These are phyloP conservation scores for Pelargonium citronellum DNA, from an alignment of 441 rosid genomes.

Conservation along the genomic window DNA sequence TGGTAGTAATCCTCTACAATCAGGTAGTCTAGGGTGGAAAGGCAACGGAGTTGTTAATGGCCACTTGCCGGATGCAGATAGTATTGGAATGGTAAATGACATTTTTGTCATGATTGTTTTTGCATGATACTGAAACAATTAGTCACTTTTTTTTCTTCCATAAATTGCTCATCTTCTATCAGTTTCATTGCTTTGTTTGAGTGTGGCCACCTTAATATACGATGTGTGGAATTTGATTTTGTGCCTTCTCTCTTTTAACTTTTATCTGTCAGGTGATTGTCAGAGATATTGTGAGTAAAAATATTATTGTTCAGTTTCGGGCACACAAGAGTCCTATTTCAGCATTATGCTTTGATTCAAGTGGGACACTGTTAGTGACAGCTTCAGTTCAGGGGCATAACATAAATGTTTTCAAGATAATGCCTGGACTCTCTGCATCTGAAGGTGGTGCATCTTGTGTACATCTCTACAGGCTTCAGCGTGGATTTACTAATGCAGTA, in stretches of 20 bases:
- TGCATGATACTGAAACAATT: conserved; percentile 1
- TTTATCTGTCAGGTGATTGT: conserved; percentile 63
- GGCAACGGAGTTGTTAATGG: conserved; percentile 48
- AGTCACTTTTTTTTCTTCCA: conserved; percentile 6
- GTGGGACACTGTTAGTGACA: conserved; percentile 80
- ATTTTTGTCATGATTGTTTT: conserved; percentile 18
- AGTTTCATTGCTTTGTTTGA: no score
- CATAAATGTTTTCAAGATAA: conserved; percentile 74
- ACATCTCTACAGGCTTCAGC: conserved; percentile 84
- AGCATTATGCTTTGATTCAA: conserved; percentile 84
- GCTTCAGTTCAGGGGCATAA: conserved; percentile 90
- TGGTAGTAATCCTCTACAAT: conserved; percentile 38
- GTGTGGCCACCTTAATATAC: no score
- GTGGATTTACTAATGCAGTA: conserved; percentile 95
- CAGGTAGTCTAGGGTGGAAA: conserved; percentile 48
- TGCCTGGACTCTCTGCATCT: conserved; percentile 46
- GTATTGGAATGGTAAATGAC: conserved; percentile 66
- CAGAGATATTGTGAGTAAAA: conserved; percentile 63
- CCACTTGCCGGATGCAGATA: conserved; percentile 53
- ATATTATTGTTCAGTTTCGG: conserved; percentile 66
- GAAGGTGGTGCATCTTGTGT: conserved; percentile 40
- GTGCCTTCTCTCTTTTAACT: background rate
- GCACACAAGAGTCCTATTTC: conserved; percentile 94
- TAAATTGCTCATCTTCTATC: no score
- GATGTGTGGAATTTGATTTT: no score